Conservation (phyloP, 441 rosid species). For the Erodium trifolium region DNA sequence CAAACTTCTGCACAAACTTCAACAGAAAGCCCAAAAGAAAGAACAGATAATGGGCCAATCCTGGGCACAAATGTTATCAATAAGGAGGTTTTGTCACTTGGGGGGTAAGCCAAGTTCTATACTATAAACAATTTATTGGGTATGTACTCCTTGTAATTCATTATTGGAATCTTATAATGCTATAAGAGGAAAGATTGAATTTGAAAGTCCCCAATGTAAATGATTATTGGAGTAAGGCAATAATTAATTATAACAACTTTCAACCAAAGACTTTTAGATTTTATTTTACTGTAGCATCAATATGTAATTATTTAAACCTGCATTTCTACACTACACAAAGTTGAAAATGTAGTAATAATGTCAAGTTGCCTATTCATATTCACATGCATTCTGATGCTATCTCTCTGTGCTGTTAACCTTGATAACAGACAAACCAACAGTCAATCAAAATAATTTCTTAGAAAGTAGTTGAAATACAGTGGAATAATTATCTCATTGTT, state of each 20-base stretch:
- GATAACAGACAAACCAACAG: no score
- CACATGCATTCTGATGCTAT: neutral
- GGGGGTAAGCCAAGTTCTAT: constrained; percentile 49
- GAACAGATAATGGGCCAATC: constrained; percentile 31
- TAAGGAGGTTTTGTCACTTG: constrained; percentile 26
- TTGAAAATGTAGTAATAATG: constrained; percentile 2
- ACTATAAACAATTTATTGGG: constrained; percentile 8
- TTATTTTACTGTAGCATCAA: neutral
- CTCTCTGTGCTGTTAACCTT: neutral
- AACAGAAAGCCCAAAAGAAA: constrained; percentile 20
- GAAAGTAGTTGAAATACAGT: neutral
- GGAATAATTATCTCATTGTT: neutral
- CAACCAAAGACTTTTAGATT: no score
- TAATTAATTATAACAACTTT: neutral
- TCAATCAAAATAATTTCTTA: no score
- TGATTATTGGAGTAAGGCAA: neutral
- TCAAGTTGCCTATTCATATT: neutral
- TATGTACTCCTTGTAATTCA: neutral
- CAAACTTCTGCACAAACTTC: constrained; percentile 24
- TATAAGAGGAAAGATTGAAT: neutral
- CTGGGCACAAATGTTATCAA: constrained; percentile 18
- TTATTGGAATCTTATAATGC: constrained; percentile 1
- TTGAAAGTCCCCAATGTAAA: neutral
- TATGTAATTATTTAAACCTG: neutral
- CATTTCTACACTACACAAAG: neutral